phyloP scores from a whole-genome alignment of 2,329 filamentous ascomycete species.

The Xylariaceae sp. region DNA sequence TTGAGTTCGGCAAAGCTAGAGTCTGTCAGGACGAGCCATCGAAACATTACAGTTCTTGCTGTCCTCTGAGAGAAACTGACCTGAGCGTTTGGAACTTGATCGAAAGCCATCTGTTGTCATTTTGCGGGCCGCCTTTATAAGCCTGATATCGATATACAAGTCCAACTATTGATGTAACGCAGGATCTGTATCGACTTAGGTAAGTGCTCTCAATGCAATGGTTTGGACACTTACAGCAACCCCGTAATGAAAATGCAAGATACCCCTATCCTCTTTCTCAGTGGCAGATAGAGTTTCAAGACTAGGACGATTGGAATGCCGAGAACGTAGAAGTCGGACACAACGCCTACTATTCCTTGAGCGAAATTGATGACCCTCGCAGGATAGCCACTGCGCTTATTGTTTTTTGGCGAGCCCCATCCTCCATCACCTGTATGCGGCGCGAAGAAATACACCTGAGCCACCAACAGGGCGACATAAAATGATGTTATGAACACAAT shows the following conservation, averaged over 20 bases:
- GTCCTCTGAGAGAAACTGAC: neutral
- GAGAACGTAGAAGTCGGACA: conserved; percentile 3
- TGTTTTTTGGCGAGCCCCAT: neutral
- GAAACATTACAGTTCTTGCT: neutral
- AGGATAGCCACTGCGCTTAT: neutral
- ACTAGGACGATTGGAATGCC: neutral
- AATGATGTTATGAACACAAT: neutral
- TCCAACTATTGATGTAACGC: neutral
- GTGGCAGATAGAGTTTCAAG: neutral
- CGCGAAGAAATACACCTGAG: neutral
- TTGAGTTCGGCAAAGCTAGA: conserved; percentile 17
- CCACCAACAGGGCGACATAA: neutral
- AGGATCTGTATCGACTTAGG: neutral
- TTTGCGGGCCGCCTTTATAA: too few species aligned
- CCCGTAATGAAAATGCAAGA: neutral
- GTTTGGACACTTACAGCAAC: neutral
- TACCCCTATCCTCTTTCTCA: neutral
- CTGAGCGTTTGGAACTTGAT: neutral
- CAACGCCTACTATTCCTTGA: neutral
- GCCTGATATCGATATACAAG: neutral
- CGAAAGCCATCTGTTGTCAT: neutral
- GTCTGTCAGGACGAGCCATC: too few species aligned
- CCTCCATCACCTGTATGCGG: neutral
- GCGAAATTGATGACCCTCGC: neutral
- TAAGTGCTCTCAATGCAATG: neutral